Evolutionary conservation across 495 filamentous ascomycete species (phyloP).

Genomic region (Talaromyces proteolyticus): DNA sequence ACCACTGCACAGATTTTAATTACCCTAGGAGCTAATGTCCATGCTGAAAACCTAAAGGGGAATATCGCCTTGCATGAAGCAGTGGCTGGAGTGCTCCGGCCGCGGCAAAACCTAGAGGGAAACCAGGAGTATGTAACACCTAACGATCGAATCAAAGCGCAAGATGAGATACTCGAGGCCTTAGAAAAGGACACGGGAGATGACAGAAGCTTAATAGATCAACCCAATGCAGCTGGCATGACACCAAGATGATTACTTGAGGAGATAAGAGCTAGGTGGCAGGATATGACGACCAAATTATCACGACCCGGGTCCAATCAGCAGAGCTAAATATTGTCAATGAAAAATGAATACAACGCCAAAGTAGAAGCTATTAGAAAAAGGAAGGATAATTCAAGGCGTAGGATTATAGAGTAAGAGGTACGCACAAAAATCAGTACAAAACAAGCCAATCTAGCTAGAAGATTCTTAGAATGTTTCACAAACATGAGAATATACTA

Average conservation of each 20-base stretch:
- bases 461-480: too few relatives aligned
- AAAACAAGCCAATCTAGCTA: too few relatives aligned
- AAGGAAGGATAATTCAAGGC: too few relatives aligned
- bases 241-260: slow-evolving; percentile 7
- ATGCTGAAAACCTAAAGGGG: background rate
- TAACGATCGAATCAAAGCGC: slow-evolving; percentile 2
- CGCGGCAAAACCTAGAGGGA: background rate
- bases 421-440: too few relatives aligned
- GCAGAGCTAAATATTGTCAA: too few relatives aligned
- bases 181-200: background rate
- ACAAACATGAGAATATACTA: too few relatives aligned
- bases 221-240: slow-evolving; percentile 9
- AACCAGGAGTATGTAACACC: slow-evolving; percentile 6
- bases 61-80: slow-evolving; percentile 13
- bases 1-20: slow-evolving; percentile 9
- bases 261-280: slow-evolving; percentile 9
- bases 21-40: slow-evolving; percentile 7
- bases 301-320: too few relatives aligned
- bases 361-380: too few relatives aligned
- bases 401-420: too few relatives aligned
- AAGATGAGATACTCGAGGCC: slow-evolving; percentile 4
- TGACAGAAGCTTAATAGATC: slow-evolving; percentile 6
- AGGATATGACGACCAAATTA: too few relatives aligned
- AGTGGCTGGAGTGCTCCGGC: background rate
- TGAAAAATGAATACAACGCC: too few relatives aligned